A percentile compares a stretch with the other conserved stretches of the same genome.
These are phyloP conservation scores for Lactarius sp. DNA, from an alignment of 768 basidiomycete species.

Conservation along the genomic window DNA sequence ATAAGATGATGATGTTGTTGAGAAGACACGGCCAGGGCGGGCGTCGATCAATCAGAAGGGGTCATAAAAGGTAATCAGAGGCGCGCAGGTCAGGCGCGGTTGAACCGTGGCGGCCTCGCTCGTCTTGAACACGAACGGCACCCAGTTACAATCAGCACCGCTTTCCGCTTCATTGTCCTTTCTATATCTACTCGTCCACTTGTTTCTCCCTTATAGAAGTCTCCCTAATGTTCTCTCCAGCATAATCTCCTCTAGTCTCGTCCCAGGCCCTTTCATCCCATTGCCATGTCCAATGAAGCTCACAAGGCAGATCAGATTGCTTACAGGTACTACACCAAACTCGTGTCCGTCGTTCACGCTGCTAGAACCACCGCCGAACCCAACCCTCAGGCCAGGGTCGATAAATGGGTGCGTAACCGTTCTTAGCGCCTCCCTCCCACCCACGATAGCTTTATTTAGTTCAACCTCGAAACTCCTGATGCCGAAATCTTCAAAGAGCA, in stretches of 20 bases:
- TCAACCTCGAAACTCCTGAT: conserved; percentile 78
- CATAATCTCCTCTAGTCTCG: conserved; percentile 21
- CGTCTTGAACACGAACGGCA: background rate
- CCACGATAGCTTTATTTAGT: conserved; percentile 39
- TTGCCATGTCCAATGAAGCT: conserved; percentile 50
- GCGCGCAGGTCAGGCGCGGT: background rate
- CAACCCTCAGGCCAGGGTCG: conserved; percentile 46
- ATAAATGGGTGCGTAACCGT: conserved; percentile 69
- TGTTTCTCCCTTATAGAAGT: conserved; percentile 1
- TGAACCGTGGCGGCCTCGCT: too few species aligned
- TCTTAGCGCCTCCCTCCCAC: background rate
- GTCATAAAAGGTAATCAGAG: conserved; percentile 16
- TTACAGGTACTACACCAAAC: conserved; percentile 77
- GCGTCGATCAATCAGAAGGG: background rate
- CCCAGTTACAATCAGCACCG: background rate
- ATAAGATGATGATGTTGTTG: too few species aligned
- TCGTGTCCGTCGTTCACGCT: conserved; percentile 68
- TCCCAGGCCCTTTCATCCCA: conserved; percentile 16
- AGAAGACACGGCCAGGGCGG: too few species aligned
- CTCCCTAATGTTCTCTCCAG: conserved; percentile 24
- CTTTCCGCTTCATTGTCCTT: background rate
- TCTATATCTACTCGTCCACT: background rate
- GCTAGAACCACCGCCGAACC: conserved; percentile 59
- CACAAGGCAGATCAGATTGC: conserved; percentile 83
- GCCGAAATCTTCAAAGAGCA: conserved; percentile 61